Conservation (phyloP, 768 basidiomycete genomes). For the Lepiota subincarnata region DNA sequence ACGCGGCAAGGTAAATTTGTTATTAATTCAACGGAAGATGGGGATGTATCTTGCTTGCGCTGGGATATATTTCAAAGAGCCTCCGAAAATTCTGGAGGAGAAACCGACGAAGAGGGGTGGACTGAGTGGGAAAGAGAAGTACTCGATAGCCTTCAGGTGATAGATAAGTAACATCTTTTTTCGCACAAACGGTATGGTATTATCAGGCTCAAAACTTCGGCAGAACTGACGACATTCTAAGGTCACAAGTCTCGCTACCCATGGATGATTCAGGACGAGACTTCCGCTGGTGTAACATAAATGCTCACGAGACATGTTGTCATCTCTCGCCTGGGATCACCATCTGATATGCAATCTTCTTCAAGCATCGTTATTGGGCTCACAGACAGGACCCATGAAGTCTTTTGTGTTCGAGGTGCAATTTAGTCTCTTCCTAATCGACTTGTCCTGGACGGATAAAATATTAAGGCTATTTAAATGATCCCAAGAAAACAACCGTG, state of each 20-base stretch:
- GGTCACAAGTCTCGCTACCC: slow-evolving; percentile 2
- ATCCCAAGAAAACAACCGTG: no score
- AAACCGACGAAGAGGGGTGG: slow-evolving; percentile 65
- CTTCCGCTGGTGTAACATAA: not conserved
- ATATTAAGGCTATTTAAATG: no score
- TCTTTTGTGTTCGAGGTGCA: no score
- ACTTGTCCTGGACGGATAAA: no score
- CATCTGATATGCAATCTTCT: no score
- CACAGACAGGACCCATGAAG: no score
- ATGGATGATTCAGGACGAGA: not conserved
- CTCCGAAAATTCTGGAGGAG: slow-evolving; percentile 39
- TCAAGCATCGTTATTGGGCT: no score
- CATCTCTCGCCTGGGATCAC: not conserved
- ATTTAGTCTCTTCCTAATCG: no score
- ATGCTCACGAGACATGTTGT: slow-evolving; percentile 1
- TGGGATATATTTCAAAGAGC: slow-evolving; percentile 75
- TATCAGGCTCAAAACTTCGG: slow-evolving; percentile 2
- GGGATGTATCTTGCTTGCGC: slow-evolving; percentile 60
- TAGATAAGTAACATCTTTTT: slow-evolving; percentile 27
- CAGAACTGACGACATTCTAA: slow-evolving; percentile 3
- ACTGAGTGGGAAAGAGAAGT: slow-evolving; percentile 81
- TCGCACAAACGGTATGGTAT: not conserved
- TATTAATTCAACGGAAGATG: slow-evolving; percentile 38
- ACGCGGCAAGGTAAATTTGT: slow-evolving; percentile 85
- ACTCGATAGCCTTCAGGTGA: slow-evolving; percentile 58